Evolutionary conservation across 1,139 yeast species (phyloP).

Genomic region (Scheffersomyces insectosa): DNA sequence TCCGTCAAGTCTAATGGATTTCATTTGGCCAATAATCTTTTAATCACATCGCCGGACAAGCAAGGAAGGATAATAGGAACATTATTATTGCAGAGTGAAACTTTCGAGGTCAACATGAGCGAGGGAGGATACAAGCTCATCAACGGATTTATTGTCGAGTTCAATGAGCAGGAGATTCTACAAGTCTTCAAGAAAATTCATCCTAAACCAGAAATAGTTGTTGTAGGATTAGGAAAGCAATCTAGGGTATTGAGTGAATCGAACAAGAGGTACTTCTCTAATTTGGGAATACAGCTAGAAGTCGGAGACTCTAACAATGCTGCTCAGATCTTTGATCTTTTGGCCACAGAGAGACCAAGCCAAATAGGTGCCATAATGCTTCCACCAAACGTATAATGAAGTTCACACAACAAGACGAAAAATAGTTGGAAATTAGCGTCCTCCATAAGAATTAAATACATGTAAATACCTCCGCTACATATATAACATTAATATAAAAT

Average conservation of each 20-base stretch:
- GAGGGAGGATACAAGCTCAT: constrained; percentile 35
- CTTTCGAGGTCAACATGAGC: constrained; percentile 58
- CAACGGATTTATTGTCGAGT: constrained; percentile 47
- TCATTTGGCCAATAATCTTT: constrained; percentile 39
- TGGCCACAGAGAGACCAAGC: constrained; percentile 78
- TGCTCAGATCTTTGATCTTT: constrained; percentile 68
- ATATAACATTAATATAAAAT: too few species aligned
- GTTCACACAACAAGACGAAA: not conserved
- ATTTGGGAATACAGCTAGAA: constrained; percentile 69
- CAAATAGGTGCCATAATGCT: constrained; percentile 68
- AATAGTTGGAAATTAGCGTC: too few species aligned
- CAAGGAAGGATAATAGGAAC: constrained; percentile 51
- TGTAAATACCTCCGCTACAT: too few species aligned
- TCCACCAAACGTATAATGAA: constrained; percentile 61
- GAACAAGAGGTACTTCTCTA: constrained; percentile 50
- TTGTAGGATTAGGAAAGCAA: constrained; percentile 67
- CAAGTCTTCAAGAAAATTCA: constrained; percentile 56
- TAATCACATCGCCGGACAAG: constrained; percentile 48
- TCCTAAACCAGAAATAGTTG: constrained; percentile 78
- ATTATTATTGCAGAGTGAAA: constrained; percentile 62
- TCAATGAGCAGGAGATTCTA: constrained; percentile 37
- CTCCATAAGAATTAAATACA: too few species aligned
- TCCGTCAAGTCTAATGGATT: constrained; percentile 42
- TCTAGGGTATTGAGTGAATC: constrained; percentile 61
- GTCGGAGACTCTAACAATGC: constrained; percentile 66